These are phyloP conservation scores for Saururus chinensis DNA, from an alignment of 164 flowering plant species.

Conservation along the genomic window DNA sequence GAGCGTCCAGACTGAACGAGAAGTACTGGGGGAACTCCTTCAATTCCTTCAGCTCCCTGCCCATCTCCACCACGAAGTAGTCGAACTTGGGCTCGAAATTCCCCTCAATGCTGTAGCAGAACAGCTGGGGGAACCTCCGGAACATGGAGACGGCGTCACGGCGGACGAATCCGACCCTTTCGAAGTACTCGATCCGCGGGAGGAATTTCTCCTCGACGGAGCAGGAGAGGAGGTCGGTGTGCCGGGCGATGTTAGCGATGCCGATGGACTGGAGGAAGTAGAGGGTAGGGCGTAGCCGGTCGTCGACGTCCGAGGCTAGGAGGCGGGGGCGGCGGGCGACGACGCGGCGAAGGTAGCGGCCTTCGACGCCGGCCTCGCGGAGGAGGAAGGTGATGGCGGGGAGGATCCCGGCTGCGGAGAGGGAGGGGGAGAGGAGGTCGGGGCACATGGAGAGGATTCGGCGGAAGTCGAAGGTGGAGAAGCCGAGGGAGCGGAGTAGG, in stretches of 20 bases:
- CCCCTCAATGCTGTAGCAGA: constrained; percentile 59
- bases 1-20: constrained; percentile 78
- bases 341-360: constrained; percentile 12
- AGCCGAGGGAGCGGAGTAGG: constrained; percentile 41
- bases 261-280: constrained; percentile 85
- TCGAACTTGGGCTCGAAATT: constrained; percentile 72
- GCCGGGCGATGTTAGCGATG: constrained; percentile 36
- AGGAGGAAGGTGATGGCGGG: constrained; percentile 74
- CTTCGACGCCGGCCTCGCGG: constrained; percentile 57
- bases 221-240: constrained; percentile 59
- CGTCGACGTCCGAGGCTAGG: constrained; percentile 50
- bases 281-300: constrained; percentile 71
- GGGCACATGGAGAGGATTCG: constrained; percentile 74
- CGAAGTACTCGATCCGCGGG: constrained; percentile 64
- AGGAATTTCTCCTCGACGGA: constrained; percentile 71
- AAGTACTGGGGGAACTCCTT: constrained; percentile 87
- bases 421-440: constrained; percentile 28
- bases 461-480: constrained; percentile 44
- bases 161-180: constrained; percentile 50
- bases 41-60: constrained; percentile 77
- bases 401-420: constrained; percentile 18
- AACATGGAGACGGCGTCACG: constrained; percentile 52
- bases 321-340: constrained; percentile 33
- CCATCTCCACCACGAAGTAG: constrained; percentile 79
- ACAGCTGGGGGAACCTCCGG: constrained; percentile 65